Evolutionary conservation across 2,329 filamentous ascomycete species (phyloP), one percentile per base, ranked within the genome.

Genomic region (Elsinoe necatrix): DNA sequence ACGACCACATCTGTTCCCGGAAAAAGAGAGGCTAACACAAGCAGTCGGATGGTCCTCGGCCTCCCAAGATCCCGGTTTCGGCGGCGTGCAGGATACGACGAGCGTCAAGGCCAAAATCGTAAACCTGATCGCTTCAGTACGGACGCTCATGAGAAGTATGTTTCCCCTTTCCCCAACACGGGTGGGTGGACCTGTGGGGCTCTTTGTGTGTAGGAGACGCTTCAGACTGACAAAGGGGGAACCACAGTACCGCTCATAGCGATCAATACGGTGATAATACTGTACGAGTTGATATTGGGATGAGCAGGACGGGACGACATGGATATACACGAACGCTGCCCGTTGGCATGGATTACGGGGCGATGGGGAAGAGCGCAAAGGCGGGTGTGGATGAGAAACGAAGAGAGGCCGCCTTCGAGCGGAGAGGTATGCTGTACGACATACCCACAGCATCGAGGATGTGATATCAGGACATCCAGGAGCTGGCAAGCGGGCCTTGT

Each of bases 111-210:
- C 85, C 54, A 93, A 93, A 71, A 79, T 91, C 41, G 85, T 96
- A 65, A 90, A 95, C 70, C 74, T 97, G 66, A 93, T 97, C 63
- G 87, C 88, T 34, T 93, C 88, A 66, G 86, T 96, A 64, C 80
- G 92, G 71, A 95, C 89, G 58, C 77, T 97, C 56, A 95, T 95
- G 89, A 82, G 92, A 76, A 90, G 91, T 96, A 80, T 59, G 85
- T 81, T 16, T 7, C 29, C 31, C 8, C 27, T 25, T 21, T 29
- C 23, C 18, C 43, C 16, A 23, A 54, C n/a, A n/a, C n/a, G n/a
- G n/a, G n/a, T n/a, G n/a, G n/a, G n/a, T n/a, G n/a, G n/a, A n/a
- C n/a, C n/a, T n/a, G n/a, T n/a, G n/a, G n/a, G n/a, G n/a, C n/a
- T n/a, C n/a, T n/a, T n/a, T n/a, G n/a, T n/a, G n/a, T n/a, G n/a